These are phyloP conservation scores for Cytospora piceae DNA, from an alignment of 2,329 filamentous ascomycete species.

Conservation along the genomic window DNA sequence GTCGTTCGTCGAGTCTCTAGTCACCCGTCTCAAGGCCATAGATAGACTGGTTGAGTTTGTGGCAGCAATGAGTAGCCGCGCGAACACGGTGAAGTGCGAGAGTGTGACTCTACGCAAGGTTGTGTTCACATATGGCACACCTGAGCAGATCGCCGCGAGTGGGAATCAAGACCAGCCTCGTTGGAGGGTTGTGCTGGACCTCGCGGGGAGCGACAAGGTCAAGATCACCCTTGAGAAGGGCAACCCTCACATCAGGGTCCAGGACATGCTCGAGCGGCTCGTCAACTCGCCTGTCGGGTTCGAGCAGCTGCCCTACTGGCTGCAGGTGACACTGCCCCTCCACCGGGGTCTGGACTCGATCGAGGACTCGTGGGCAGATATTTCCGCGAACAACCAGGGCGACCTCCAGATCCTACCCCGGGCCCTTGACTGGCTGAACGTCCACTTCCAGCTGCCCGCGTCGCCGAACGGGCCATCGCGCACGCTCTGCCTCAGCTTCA, in stretches of 20 bases:
- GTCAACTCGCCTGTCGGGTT: constrained; percentile 60
- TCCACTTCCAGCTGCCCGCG: constrained; percentile 54
- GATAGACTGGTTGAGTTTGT: constrained; percentile 73
- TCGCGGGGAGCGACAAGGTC: constrained; percentile 56
- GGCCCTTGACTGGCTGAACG: constrained; percentile 59
- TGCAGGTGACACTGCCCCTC: constrained; percentile 67
- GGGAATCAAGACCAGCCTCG: constrained; percentile 35
- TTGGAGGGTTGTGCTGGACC: constrained; percentile 62
- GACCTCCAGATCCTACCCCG: constrained; percentile 56
- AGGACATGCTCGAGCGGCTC: constrained; percentile 60
- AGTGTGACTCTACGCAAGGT: constrained; percentile 65
- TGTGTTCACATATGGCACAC: constrained; percentile 67
- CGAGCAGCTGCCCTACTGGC: constrained; percentile 55
- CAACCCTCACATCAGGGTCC: constrained; percentile 70
- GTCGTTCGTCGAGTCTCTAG: constrained; percentile 62
- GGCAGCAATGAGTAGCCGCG: constrained; percentile 63
- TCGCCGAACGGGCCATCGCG: constrained; percentile 36
- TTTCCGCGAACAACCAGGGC: constrained; percentile 49
- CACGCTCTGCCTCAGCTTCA: constrained; percentile 56
- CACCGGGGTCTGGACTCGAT: constrained; percentile 64
- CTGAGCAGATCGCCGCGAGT: constrained; percentile 29
- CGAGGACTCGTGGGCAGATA: constrained; percentile 55
- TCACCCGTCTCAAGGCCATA: constrained; percentile 65
- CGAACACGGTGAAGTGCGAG: constrained; percentile 59
- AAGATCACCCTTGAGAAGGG: constrained; percentile 61